Evolutionary conservation across 2,329 filamentous ascomycete genomes (phyloP).

Genomic region (Pyrenophora seminiperda): DNA sequence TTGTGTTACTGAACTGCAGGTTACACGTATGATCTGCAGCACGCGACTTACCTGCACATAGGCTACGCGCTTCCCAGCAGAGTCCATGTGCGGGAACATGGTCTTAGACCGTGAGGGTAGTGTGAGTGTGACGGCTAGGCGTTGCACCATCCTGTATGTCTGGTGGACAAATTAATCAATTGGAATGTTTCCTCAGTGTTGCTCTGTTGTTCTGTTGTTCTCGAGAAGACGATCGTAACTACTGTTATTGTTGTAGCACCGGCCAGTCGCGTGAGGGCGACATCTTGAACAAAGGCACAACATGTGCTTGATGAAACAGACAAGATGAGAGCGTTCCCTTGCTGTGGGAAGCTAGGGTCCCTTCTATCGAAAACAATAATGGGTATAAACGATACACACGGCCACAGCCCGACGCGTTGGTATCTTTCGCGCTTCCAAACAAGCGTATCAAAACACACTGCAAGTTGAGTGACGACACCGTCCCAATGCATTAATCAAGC

Average conservation of each 20-base stretch:
- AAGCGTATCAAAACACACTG: slow-evolving; percentile 19
- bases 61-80: slow-evolving; percentile 8
- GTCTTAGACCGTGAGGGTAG: slow-evolving; percentile 3
- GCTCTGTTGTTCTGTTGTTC: not conserved
- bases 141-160: not conserved
- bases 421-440: slow-evolving; percentile 27
- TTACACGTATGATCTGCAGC: slow-evolving; percentile 24
- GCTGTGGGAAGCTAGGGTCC: slow-evolving; percentile 2
- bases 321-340: slow-evolving; percentile 19
- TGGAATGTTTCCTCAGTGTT: not conserved
- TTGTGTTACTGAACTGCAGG: slow-evolving; percentile 17
- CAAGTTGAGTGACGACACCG: slow-evolving; percentile 5
- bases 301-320: slow-evolving; percentile 6
- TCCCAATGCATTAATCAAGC: not conserved
- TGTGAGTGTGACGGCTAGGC: slow-evolving; percentile 5
- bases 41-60: slow-evolving; percentile 26
- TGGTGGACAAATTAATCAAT: not conserved
- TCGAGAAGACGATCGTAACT: not conserved
- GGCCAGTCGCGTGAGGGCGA: slow-evolving; percentile 19
- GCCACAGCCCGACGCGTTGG: slow-evolving; percentile 26
- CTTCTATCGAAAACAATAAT: slow-evolving; percentile 23
- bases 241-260: slow-evolving; percentile 14
- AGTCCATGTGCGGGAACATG: not conserved
- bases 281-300: slow-evolving; percentile 9
- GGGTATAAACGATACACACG: slow-evolving; percentile 28